Conservation (phyloP, 257 asterid species). For the Salvia rosmarinus region DNA sequence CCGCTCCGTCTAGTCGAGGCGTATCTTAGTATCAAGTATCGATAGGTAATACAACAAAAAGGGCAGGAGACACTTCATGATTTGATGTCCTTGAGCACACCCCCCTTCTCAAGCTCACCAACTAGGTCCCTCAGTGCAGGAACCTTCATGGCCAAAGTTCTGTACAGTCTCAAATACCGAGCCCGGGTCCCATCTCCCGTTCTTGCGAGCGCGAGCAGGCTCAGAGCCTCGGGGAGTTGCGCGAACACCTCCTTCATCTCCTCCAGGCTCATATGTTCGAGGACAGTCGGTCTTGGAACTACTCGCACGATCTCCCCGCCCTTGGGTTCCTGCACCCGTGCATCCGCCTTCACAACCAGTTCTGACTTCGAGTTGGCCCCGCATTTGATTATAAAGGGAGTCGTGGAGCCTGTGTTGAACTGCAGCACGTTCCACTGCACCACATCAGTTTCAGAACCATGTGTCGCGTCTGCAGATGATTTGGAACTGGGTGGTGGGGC, state of each 20-base stretch:
- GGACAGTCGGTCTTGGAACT: slow-evolving; percentile 76
- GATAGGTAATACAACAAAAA: slow-evolving; percentile 21
- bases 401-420: slow-evolving; percentile 91
- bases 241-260: slow-evolving; percentile 73
- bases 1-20: no score
- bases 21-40: no score
- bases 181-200: slow-evolving; percentile 99
- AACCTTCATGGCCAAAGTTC: slow-evolving; percentile 95
- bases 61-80: slow-evolving; percentile 38
- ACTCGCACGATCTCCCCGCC: slow-evolving; percentile 91
- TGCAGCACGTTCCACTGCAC: slow-evolving; percentile 95
- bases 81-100: slow-evolving; percentile 74
- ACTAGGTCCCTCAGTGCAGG: slow-evolving; percentile 93
- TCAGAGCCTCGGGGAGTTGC: slow-evolving; percentile 84
- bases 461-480: slow-evolving; percentile 42
- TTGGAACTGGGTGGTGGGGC: slow-evolving; percentile 44
- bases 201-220: slow-evolving; percentile 88
- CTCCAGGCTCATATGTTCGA: slow-evolving; percentile 77
- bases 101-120: slow-evolving; percentile 89
- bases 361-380: slow-evolving; percentile 97
- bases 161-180: slow-evolving; percentile 87
- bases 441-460: slow-evolving; percentile 79
- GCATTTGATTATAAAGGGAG: slow-evolving; percentile 90
- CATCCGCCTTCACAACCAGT: slow-evolving; percentile 89
- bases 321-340: slow-evolving; percentile 86